These are phyloP conservation scores for Ambrosia trifida DNA, from an alignment of 129 eudicot genomes.

Conservation along the genomic window DNA sequence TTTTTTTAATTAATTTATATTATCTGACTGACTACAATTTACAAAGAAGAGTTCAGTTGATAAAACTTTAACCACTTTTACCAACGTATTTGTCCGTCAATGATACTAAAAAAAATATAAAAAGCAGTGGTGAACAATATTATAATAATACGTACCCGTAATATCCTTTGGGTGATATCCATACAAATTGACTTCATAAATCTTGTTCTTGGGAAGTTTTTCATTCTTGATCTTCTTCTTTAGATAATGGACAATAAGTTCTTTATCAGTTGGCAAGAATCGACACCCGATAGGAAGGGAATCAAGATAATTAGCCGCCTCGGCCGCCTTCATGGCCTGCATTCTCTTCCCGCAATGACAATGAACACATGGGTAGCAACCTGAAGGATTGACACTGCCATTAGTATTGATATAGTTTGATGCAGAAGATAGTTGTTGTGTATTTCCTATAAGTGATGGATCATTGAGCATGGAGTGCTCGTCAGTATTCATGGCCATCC, in stretches of 20 bases:
- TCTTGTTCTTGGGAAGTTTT: conserved; percentile 21
- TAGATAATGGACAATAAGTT: conserved; percentile 26
- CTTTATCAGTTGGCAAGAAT: conserved; percentile 23
- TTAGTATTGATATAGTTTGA: too few species aligned
- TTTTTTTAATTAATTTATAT: too few species aligned
- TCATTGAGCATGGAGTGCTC: too few species aligned
- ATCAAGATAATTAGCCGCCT: conserved; percentile 12
- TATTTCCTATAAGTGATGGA: too few species aligned
- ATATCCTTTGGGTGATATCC: conserved; percentile 13
- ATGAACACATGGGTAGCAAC: background rate
- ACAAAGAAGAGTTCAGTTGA: too few species aligned
- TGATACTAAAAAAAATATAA: too few species aligned
- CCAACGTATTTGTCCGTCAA: too few species aligned
- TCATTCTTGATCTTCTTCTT: conserved; percentile 22
- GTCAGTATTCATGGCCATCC: too few species aligned
- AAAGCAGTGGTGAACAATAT: background rate
- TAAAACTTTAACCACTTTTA: too few species aligned
- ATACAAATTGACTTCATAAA: conserved; percentile 2
- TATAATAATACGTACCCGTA: background rate
- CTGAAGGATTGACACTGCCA: background rate
- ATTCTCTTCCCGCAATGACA: background rate
- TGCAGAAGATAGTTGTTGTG: conserved; percentile 1
- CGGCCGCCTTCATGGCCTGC: background rate
- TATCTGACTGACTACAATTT: too few species aligned
- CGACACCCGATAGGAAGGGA: conserved; percentile 10